A percentile compares a stretch with the other conserved stretches of the same genome.
phyloP scores from a whole-genome alignment of 2,329 filamentous ascomycete genomes.

The Aspergillus quadrilineatus region DNA sequence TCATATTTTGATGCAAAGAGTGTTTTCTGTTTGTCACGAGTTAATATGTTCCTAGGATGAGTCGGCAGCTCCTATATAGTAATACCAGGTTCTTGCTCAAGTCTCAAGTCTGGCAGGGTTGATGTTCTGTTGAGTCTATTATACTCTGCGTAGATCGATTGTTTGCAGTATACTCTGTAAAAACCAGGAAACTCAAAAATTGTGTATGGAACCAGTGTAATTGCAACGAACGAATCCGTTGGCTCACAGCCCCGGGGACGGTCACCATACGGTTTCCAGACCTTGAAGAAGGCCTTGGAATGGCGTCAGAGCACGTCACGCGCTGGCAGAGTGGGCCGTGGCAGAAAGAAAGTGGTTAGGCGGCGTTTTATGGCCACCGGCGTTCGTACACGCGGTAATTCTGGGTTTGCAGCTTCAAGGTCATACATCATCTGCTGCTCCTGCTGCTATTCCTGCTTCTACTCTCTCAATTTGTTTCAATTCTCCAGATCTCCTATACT shows the following conservation, averaged over 20 bases:
- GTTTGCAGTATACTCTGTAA: background rate
- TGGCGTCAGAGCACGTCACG: conserved; percentile 38
- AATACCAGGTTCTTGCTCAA: too few species aligned
- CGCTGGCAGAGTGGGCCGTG: conserved; percentile 33
- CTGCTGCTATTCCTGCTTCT: conserved; percentile 1
- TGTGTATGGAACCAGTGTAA: conserved; percentile 6
- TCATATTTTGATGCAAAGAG: too few species aligned
- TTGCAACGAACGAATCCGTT: conserved; percentile 22
- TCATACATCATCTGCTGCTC: conserved; percentile 34
- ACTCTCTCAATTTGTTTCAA: background rate
- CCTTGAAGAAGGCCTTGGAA: conserved; percentile 11
- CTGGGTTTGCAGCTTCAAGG: conserved; percentile 10
- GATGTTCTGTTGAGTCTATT: background rate
- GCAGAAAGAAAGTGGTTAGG: conserved; percentile 30
- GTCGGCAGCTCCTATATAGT: too few species aligned
- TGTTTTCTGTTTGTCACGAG: too few species aligned
- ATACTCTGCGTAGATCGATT: background rate
- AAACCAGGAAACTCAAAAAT: background rate
- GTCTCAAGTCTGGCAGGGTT: background rate
- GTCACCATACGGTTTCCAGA: conserved; percentile 27
- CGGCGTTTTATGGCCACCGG: conserved; percentile 22
- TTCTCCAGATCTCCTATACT: conserved; percentile 5
- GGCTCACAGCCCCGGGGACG: conserved; percentile 18
- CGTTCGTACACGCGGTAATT: conserved; percentile 6
- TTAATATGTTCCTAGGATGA: too few species aligned